phyloP scores from a whole-genome alignment of 2,329 filamentous ascomycete species.

The Dryadomyces quercivorus region DNA sequence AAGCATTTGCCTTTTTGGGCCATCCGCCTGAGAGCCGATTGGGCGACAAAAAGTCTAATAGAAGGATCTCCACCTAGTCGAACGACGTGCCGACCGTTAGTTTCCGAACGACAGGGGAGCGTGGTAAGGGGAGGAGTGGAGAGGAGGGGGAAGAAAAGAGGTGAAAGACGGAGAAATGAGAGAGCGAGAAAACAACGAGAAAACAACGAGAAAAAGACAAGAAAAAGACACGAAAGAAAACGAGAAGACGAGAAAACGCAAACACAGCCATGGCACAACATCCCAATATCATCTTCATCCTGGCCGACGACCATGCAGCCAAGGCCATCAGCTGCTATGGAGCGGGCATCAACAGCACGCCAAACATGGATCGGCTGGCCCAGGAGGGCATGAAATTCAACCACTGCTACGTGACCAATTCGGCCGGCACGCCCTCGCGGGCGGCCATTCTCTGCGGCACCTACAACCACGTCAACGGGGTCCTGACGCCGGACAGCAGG shows the following conservation, averaged over 20 bases:
- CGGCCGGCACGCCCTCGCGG: constrained; percentile 38
- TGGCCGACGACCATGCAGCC: constrained; percentile 41
- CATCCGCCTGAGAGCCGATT: too few relatives aligned
- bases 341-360: constrained; percentile 37
- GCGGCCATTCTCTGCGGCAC: constrained; percentile 36
- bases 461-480: constrained; percentile 40
- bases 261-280: background rate
- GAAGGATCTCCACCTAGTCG: too few relatives aligned
- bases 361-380: constrained; percentile 37
- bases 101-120: too few relatives aligned
- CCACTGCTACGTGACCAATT: constrained; percentile 42
- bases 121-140: too few relatives aligned
- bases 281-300: constrained; percentile 36
- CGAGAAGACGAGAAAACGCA: background rate
- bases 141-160: too few relatives aligned
- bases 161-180: too few relatives aligned
- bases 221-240: background rate
- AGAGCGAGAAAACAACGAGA: background rate
- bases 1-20: too few relatives aligned
- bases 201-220: background rate
- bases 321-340: constrained; percentile 36
- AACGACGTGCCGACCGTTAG: too few relatives aligned
- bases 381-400: constrained; percentile 37
- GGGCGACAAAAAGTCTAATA: too few relatives aligned
- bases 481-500: constrained; percentile 33